A percentile compares a stretch with the other conserved stretches of the same genome.
Conservation (phyloP, 139 green algal genomes). For the Diplosphaera chodatii region DNA sequence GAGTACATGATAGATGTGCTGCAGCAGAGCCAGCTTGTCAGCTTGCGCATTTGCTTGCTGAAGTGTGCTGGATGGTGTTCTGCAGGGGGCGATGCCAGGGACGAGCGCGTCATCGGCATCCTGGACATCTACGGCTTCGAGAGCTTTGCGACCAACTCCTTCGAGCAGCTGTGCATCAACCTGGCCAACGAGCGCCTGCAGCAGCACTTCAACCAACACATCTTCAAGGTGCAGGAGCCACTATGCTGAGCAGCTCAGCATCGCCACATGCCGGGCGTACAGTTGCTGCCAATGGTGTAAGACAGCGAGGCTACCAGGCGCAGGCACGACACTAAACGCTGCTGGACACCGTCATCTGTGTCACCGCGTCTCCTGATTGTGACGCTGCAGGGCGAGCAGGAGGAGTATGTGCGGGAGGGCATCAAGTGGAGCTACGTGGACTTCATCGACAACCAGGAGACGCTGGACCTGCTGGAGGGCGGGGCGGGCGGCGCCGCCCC, state of each 20-base stretch:
- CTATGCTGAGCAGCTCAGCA: too few relatives aligned
- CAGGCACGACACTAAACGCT: too few relatives aligned
- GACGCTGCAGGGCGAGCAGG: slow-evolving; percentile 32
- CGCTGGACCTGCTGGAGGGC: slow-evolving; percentile 85
- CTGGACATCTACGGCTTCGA: slow-evolving; percentile 97
- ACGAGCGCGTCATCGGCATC: slow-evolving; percentile 57
- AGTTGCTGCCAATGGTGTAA: too few relatives aligned
- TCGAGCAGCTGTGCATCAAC: slow-evolving; percentile 99
- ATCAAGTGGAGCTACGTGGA: slow-evolving; percentile 98
- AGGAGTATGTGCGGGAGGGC: slow-evolving; percentile 91
- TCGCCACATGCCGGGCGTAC: too few relatives aligned
- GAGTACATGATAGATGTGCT: too few relatives aligned
- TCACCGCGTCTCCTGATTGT: too few relatives aligned
- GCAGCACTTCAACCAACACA: slow-evolving; percentile 95
- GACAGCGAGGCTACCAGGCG: too few relatives aligned
- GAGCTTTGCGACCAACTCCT: slow-evolving; percentile 71
- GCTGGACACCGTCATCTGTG: too few relatives aligned
- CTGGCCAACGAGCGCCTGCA: slow-evolving; percentile 96
- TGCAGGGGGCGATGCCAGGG: background rate
- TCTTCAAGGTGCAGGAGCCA: slow-evolving; percentile 65
- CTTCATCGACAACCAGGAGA: slow-evolving; percentile 97
- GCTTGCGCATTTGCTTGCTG: too few relatives aligned
- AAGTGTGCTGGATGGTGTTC: too few relatives aligned
- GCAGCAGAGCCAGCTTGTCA: too few relatives aligned
- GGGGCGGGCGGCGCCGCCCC: slow-evolving; percentile 12